Evolutionary conservation across 345 rosid species (phyloP).

Genomic region (Eucalyptus sp.): DNA sequence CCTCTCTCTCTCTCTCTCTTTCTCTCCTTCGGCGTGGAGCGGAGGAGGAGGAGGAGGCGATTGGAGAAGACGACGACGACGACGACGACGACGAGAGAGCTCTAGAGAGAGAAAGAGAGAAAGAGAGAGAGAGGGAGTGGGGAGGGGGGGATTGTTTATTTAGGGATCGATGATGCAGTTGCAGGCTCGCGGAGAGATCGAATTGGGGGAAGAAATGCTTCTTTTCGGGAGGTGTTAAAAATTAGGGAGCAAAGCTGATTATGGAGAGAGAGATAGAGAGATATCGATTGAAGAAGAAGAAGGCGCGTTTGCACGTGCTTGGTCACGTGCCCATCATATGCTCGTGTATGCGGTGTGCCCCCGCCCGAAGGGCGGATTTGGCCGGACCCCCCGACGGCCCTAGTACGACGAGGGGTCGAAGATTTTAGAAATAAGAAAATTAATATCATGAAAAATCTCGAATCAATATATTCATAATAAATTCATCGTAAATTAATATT

Average conservation of each 20-base stretch:
- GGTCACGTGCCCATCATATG: background rate
- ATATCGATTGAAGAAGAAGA: background rate
- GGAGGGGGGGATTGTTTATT: no score
- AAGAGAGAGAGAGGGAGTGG: background rate
- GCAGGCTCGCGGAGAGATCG: background rate
- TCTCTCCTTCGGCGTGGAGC: background rate
- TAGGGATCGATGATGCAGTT: background rate
- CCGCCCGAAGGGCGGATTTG: no score
- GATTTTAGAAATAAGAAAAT: background rate
- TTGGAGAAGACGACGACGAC: background rate
- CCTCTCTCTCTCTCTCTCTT: background rate
- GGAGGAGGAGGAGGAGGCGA: background rate
- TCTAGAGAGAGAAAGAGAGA: background rate
- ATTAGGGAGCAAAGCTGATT: background rate
- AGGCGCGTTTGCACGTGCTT: background rate
- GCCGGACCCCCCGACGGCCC: rapidly evolving
- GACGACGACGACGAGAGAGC: background rate
- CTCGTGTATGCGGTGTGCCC: background rate
- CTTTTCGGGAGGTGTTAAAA: background rate
- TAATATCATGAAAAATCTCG: no score
- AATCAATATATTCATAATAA: no score
- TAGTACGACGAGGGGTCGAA: rapidly evolving
- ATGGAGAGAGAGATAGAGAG: background rate
- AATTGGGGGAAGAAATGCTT: background rate
- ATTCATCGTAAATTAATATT: no score